Evolutionary conservation across 176 grass and related monocot genomes (phyloP), one percentile per base, ranked within the genome.

Genomic region (Saccharum spontaneum): DNA sequence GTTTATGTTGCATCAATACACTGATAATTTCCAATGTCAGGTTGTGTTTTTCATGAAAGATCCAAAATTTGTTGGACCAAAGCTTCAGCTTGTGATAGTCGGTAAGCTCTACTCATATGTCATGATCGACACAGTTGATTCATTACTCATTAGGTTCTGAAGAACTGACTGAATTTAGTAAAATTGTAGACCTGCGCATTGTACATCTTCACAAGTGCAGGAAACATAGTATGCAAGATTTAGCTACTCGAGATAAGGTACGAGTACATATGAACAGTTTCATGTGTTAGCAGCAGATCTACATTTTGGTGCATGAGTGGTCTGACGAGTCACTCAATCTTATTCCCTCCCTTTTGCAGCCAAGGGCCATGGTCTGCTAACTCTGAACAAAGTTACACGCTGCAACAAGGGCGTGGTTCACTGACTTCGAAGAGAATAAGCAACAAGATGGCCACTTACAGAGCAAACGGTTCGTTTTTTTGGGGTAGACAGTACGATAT

Each of bases 351-450:
- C 80, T 79, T 83, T 62, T 63, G 49, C 69, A 87, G 84, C 46
- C 17, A 28, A 79, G 84, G 67, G 69, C 75, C 75, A 69, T 76
- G 46, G 52, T 84, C 44, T 57, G 64, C 39, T 74, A 89, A 75
- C 68, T 60, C 61, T 81, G 39, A 68, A 61, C 48, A 75, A 86
- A 79, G 75, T 68, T 59, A 37, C 41, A 75, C 11, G 18, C 81
- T 44, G 80, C 85, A 86, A 83, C 60, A 34, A 69, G 40, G 76
- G 49, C 63, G 63, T 66, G 63, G 39, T 34, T 74, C 38, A 79
- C 67, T 75, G 74, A 74, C 80, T 79, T 28, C 55, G 73, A 72
- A 86, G 83, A 73, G 67, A 79, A 73, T 65, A 78, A 74, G 79
- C 20, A 86, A 67, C 73, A 22, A 77, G 78, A 86, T 77, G 63